A percentile compares a stretch with the other conserved stretches of the same genome.
phyloP scores from a whole-genome alignment of 73 alveolate genomes.

The Symbiodinium pilosum region DNA sequence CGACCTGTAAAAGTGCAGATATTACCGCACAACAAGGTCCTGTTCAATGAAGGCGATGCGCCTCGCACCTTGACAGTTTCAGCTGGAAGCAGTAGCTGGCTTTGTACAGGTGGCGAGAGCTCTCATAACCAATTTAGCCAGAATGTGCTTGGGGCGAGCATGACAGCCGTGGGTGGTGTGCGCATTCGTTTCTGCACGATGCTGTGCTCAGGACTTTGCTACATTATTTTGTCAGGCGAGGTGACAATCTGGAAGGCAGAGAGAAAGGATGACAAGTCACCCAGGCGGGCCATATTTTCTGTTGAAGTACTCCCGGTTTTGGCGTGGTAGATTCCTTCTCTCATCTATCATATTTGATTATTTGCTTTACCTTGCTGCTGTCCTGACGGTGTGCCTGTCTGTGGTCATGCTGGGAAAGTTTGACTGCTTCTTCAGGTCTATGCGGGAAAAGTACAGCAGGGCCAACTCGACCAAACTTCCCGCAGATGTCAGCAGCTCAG shows the following conservation, averaged over 20 bases:
- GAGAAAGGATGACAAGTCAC: background rate
- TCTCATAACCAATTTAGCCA: background rate
- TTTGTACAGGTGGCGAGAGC: background rate
- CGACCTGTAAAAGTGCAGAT: background rate
- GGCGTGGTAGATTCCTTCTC: too few relatives aligned
- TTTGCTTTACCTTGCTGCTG: too few relatives aligned
- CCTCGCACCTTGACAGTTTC: background rate
- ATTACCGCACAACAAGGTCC: background rate
- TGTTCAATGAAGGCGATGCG: constrained; percentile 12
- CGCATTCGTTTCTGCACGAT: background rate
- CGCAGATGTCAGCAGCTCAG: background rate
- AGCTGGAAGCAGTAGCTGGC: background rate
- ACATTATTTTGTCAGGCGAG: constrained; percentile 5
- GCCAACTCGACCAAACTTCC: background rate
- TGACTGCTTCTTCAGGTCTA: background rate
- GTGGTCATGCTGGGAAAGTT: background rate
- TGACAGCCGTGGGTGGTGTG: background rate
- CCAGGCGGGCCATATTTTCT: background rate
- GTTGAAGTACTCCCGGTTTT: too few relatives aligned
- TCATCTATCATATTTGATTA: too few relatives aligned
- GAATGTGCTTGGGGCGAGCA: background rate
- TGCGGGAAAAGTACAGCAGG: background rate
- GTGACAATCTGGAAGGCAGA: background rate
- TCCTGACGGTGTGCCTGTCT: too few relatives aligned
- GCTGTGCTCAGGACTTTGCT: background rate